Evolutionary conservation across 148 eudicot species (phyloP).

Genomic region (Rheum nobile): DNA sequence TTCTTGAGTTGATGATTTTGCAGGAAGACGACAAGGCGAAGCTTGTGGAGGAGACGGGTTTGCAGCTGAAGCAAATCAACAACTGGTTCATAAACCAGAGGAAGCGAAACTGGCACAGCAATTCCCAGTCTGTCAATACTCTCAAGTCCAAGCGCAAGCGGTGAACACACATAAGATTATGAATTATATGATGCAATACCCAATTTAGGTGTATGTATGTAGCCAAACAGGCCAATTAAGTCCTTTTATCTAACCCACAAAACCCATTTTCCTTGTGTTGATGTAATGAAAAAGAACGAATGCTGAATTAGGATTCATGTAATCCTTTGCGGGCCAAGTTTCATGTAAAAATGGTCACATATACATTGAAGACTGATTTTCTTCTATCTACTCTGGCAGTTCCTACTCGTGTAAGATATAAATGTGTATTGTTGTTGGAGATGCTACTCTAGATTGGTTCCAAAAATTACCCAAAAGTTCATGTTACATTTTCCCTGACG

Average conservation of each 20-base stretch:
- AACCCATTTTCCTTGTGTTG: background rate
- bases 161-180: constrained; percentile 3
- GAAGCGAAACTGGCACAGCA: constrained; percentile 41
- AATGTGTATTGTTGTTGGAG: background rate
- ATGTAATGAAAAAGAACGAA: background rate
- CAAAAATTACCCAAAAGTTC: background rate
- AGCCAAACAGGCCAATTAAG: background rate
- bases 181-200: background rate
- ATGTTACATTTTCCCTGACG: too few relatives aligned
- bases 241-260: constrained; percentile 1
- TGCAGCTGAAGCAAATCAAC: constrained; percentile 41
- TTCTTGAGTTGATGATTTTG: background rate
- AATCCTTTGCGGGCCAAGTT: background rate
- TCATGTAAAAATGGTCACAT: constrained; percentile 1
- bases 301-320: constrained; percentile 1
- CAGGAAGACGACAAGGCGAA: constrained; percentile 46
- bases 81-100: constrained; percentile 47
- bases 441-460: background rate
- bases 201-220: background rate
- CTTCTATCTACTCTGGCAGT: background rate
- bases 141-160: constrained; percentile 44
- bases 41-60: constrained; percentile 39
- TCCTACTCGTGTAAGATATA: background rate
- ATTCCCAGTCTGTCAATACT: constrained; percentile 24
- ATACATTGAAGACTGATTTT: background rate